phyloP scores from a whole-genome alignment of 2,329 filamentous ascomycete species.

The Raffaelea deltoideospora region DNA sequence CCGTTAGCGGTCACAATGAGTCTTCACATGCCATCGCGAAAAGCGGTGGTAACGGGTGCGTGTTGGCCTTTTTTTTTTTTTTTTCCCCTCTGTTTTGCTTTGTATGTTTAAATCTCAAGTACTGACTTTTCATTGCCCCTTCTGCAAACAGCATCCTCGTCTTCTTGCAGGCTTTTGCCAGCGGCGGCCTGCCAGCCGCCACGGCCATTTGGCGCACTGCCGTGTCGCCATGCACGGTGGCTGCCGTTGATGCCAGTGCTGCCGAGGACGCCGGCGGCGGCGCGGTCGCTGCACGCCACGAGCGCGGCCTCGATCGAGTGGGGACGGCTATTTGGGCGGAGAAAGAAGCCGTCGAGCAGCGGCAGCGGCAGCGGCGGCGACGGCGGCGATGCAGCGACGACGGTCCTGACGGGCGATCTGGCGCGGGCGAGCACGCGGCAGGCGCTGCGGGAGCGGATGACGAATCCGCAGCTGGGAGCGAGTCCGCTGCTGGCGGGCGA shows the following conservation, averaged over 20 bases:
- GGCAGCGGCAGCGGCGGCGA: background rate
- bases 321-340: conserved; percentile 11
- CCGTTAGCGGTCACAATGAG: conserved; percentile 35
- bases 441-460: conserved; percentile 28
- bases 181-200: too few relatives aligned
- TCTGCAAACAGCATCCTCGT: too few relatives aligned
- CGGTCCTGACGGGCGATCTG: conserved; percentile 7
- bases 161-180: background rate
- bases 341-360: conserved; percentile 11
- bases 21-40: conserved; percentile 46
- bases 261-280: background rate
- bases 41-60: conserved; percentile 45
- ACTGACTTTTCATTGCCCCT: background rate
- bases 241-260: background rate
- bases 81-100: background rate
- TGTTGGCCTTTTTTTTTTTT: background rate
- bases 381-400: conserved; percentile 7
- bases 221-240: too few relatives aligned
- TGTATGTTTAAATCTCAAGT: background rate
- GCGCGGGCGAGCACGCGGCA: conserved; percentile 17
- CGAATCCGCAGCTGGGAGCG: conserved; percentile 25
- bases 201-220: too few relatives aligned
- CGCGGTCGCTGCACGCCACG: conserved; percentile 6
- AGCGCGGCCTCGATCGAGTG: conserved; percentile 5
- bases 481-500: conserved; percentile 51